Evolutionary conservation across 1,284 basidiomycete genomes (phyloP).

Genomic region (Cryptococcus jaspeensis): DNA sequence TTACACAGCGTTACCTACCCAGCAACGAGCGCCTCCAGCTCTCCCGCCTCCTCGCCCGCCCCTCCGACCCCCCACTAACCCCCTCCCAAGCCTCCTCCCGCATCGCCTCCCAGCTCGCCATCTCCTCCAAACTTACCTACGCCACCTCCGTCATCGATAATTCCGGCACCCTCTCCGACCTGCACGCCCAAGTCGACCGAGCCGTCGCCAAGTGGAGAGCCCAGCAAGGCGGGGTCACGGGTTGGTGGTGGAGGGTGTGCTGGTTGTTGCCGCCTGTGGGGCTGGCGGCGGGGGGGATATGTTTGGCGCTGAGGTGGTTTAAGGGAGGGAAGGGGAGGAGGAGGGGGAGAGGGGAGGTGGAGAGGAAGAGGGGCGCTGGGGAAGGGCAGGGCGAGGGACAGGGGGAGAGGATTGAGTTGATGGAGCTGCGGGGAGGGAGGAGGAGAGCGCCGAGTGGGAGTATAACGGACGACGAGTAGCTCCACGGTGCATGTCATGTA

Average conservation of each 20-base stretch:
- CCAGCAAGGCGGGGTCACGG: conserved; percentile 56
- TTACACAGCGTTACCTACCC: conserved; percentile 53
- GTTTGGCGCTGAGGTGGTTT: conserved; percentile 26
- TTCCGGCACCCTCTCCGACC: conserved; percentile 68
- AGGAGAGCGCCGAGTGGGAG: conserved; percentile 16
- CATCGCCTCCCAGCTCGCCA: conserved; percentile 76
- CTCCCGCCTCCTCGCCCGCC: conserved; percentile 68
- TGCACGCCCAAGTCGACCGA: conserved; percentile 66
- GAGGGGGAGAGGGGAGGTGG: conserved; percentile 34
- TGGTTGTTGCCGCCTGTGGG: conserved; percentile 83
- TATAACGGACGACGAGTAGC: conserved; percentile 13
- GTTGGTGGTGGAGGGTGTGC: conserved; percentile 64
- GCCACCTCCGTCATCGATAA: conserved; percentile 90
- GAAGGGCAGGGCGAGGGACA: conserved; percentile 4
- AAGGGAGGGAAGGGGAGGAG: conserved; percentile 19
- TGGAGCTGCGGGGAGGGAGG: conserved; percentile 26
- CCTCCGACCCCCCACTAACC: conserved; percentile 58
- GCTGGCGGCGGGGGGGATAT: conserved; percentile 40
- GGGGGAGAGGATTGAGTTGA: conserved; percentile 34
- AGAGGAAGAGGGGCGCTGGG: conserved; percentile 7
- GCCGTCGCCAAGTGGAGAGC: conserved; percentile 62
- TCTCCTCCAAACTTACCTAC: conserved; percentile 73
- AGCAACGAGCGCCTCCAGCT: conserved; percentile 63
- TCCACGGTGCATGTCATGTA: too few species aligned
- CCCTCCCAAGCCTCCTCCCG: conserved; percentile 63